Evolutionary conservation across 164 flowering plant genomes (phyloP).

Genomic region (Umbilicus rupestris): DNA sequence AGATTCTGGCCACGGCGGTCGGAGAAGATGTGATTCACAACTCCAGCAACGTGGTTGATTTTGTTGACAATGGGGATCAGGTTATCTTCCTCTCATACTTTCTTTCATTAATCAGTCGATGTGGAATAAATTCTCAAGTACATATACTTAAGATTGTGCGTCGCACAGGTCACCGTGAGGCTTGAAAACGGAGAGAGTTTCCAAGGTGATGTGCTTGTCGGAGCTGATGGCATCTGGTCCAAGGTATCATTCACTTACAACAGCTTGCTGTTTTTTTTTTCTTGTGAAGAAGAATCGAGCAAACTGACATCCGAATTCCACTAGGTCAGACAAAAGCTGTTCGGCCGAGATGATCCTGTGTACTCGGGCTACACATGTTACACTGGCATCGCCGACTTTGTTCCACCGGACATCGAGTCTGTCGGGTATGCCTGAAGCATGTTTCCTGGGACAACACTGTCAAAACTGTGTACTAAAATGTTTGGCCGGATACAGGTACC

Average conservation of each 20-base stretch:
- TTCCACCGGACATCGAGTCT: slow-evolving; percentile 82
- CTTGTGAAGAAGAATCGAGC: background rate
- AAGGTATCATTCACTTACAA: slow-evolving; percentile 38
- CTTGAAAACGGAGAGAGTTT: slow-evolving; percentile 74
- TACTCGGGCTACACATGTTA: slow-evolving; percentile 95
- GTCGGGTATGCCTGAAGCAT: slow-evolving; percentile 60
- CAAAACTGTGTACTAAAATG: too few relatives aligned
- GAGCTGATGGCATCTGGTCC: slow-evolving; percentile 99
- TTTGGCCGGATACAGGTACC: slow-evolving; percentile 59
- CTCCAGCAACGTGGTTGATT: slow-evolving; percentile 70
- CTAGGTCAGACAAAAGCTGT: slow-evolving; percentile 77
- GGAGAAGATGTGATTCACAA: slow-evolving; percentile 71
- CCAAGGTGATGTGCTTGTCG: slow-evolving; percentile 89
- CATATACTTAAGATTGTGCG: background rate
- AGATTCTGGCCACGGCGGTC: slow-evolving; percentile 70
- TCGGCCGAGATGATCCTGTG: slow-evolving; percentile 57
- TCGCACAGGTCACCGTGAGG: slow-evolving; percentile 56
- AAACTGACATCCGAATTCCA: background rate
- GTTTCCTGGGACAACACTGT: background rate
- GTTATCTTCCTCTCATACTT: slow-evolving; percentile 20
- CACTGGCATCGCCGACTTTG: slow-evolving; percentile 93
- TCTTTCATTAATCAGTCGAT: background rate
- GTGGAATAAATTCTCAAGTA: too few relatives aligned
- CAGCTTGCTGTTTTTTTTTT: background rate
- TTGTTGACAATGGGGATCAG: slow-evolving; percentile 72